Evolutionary conservation across 2,329 filamentous ascomycete species (phyloP), one percentile per base, ranked within the genome.

Genomic region (Curvularia lunata): DNA sequence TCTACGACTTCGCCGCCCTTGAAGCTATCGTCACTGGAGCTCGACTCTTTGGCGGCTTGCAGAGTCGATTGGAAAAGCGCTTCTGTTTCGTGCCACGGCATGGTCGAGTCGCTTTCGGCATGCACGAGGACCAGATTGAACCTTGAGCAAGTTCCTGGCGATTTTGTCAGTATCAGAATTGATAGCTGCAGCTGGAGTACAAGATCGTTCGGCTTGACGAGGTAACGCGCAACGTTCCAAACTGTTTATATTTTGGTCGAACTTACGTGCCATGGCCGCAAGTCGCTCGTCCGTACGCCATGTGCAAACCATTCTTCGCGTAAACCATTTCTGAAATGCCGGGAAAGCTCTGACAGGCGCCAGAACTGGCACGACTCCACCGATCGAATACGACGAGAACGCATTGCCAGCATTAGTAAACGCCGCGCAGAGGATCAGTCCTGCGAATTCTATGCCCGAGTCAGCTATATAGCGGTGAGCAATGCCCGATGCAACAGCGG

Each of bases 351-450:
- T 81, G 8, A 97, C 81, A 0, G 92, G 92, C 1, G 88, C 86
- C 18, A 97, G 81, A 3, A 97, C 79, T 0, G 92, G 92, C 10
- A 96, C 80, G 4, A 90, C 73, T 1, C 92, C 92, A 25, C 84
- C 89, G 34, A 95, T 86, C 8, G 88, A 87, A 72, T 97, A 98
- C 9, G 86, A 88, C 1, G 88, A 83, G 12, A 97, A 83, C 60
- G 97, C 84, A 28, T 84, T 86, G 0, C 89, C 85, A 12, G 96
- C 77, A 62, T 88, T 89, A 42, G 87, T 90, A 79, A 97, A 97
- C 0, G 87, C 87, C 0, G 92, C 89, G 9, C 96, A 86, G 9
- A 97, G 83, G 18, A 97, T 83, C 1, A 96, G 81, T 12, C 91
- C 91, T 1, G 90, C 91, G 69, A 97, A 96, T 27, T 91, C 87